These are phyloP conservation scores for Heritiera littoralis DNA, from an alignment of 345 rosid genomes.

Conservation along the genomic window DNA sequence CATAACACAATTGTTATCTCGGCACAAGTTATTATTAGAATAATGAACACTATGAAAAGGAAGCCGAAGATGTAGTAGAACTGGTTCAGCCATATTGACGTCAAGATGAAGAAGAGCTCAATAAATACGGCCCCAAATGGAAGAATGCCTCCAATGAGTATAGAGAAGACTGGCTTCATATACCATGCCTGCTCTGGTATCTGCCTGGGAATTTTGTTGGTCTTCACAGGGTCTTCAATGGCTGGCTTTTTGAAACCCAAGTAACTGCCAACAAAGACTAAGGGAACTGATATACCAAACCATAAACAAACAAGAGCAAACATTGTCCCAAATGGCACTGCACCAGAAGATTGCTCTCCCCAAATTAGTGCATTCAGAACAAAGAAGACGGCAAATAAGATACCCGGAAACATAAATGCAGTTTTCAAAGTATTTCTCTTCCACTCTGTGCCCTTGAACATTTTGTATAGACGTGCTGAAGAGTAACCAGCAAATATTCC, in stretches of 20 bases:
- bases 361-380: conserved; percentile 87
- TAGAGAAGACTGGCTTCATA: conserved; percentile 91
- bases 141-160: conserved; percentile 91
- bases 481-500: conserved; percentile 92
- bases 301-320: conserved; percentile 93
- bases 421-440: conserved; percentile 89
- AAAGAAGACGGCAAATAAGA: conserved; percentile 78
- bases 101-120: conserved; percentile 95
- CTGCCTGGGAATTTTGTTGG: conserved; percentile 95
- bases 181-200: conserved; percentile 97
- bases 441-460: conserved; percentile 97
- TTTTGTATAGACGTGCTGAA: conserved; percentile 82
- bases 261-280: conserved; percentile 93
- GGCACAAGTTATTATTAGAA: conserved; percentile 85
- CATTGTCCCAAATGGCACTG: conserved; percentile 97
- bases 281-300: conserved; percentile 97
- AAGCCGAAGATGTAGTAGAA: conserved; percentile 98
- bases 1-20: conserved; percentile 94
- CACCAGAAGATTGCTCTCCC: conserved; percentile 97
- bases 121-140: conserved; percentile 98
- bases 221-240: conserved; percentile 86
- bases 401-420: conserved; percentile 93
- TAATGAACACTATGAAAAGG: conserved; percentile 92
- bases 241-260: conserved; percentile 92
- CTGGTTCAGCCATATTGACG: conserved; percentile 98